Evolutionary conservation across 148 eudicot genomes (phyloP).

Genomic region (Fallopia convolvulus): DNA sequence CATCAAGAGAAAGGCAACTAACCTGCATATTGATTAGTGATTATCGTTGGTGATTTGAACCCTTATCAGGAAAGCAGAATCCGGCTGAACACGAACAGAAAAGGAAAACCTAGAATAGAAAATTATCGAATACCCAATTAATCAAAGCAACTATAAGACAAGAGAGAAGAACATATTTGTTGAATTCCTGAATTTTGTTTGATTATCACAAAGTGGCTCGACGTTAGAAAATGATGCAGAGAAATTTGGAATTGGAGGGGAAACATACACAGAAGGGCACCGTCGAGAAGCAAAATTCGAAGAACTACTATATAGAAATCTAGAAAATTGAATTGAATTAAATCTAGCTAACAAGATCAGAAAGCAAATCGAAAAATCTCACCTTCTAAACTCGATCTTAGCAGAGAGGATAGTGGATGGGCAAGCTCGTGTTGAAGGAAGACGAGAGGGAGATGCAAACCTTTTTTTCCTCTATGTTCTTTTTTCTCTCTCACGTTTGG

Average conservation of each 20-base stretch:
- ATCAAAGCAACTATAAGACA: not conserved
- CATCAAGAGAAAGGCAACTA: not conserved
- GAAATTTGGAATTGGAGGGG: not conserved
- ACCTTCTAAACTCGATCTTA: not conserved
- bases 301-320: not conserved
- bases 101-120: not conserved
- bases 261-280: not conserved
- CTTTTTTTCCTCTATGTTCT: not conserved
- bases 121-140: not conserved
- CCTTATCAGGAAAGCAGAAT: not conserved
- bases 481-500: no score
- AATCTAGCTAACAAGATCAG: not conserved
- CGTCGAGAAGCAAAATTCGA: not conserved
- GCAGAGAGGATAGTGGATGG: not conserved
- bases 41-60: not conserved
- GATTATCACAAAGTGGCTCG: not conserved
- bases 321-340: not conserved
- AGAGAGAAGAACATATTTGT: not conserved
- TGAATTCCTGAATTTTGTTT: not conserved
- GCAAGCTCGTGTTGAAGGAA: not conserved
- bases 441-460: not conserved
- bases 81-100: not conserved
- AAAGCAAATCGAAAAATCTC: conserved; percentile 2
- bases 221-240: not conserved
- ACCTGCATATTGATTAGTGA: conserved; percentile 6